Evolutionary conservation across 1,284 basidiomycete species (phyloP).

Genomic region (Coriolopsis trogii): DNA sequence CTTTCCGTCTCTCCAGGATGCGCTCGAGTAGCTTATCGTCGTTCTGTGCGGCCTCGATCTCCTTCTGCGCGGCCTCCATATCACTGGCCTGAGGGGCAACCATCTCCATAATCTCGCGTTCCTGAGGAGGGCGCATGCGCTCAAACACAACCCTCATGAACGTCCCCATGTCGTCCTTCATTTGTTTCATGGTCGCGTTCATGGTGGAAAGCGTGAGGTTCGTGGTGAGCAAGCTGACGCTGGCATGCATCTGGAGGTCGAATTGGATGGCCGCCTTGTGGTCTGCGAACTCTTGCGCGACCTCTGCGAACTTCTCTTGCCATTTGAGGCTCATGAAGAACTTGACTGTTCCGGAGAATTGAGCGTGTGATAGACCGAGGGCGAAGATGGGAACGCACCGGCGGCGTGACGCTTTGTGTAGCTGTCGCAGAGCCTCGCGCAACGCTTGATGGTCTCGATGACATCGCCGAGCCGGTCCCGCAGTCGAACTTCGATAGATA

Average conservation of each 20-base stretch:
- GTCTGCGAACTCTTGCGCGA: slow-evolving; percentile 5
- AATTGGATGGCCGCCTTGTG: slow-evolving; percentile 6
- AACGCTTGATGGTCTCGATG: slow-evolving; percentile 30
- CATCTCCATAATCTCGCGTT: slow-evolving; percentile 6
- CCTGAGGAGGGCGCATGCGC: slow-evolving; percentile 4
- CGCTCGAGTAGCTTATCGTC: neutral
- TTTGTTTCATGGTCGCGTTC: neutral
- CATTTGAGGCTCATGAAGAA: slow-evolving; percentile 12
- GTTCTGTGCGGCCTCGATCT: neutral
- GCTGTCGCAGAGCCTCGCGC: slow-evolving; percentile 32
- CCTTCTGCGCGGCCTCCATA: neutral
- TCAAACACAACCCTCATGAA: slow-evolving; percentile 12
- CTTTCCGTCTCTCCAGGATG: neutral
- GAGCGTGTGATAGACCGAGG: neutral
- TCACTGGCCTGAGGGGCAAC: neutral
- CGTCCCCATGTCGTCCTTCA: neutral
- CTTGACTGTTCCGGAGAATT: neutral
- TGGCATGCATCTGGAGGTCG: slow-evolving; percentile 8
- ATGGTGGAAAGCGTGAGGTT: neutral
- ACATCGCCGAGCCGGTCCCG: slow-evolving; percentile 16
- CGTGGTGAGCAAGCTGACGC: neutral
- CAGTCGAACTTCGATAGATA: slow-evolving; percentile 24
- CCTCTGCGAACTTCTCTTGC: slow-evolving; percentile 8
- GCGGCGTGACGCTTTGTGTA: slow-evolving; percentile 31
- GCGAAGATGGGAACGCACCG: slow-evolving; percentile 19